A percentile compares a stretch with the other conserved stretches of the same genome.
phyloP scores from a whole-genome alignment of 345 rosid species.

The Odontarrhena argentea region DNA sequence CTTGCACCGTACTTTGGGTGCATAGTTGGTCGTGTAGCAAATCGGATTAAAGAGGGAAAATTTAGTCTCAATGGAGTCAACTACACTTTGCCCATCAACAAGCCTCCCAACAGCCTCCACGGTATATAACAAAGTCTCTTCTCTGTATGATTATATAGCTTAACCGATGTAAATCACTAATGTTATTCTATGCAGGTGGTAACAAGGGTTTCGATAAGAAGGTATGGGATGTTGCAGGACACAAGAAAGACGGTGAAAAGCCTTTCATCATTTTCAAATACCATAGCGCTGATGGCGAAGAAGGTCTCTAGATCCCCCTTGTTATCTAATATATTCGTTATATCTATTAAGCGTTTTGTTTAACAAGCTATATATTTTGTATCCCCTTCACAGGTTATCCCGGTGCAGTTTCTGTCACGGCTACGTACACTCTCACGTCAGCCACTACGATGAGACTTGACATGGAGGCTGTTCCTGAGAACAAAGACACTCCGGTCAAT shows the following conservation, averaged over 20 bases:
- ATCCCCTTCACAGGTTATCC: slow-evolving; percentile 64
- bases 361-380: slow-evolving; percentile 1
- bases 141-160: slow-evolving; percentile 7
- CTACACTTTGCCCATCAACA: slow-evolving; percentile 77
- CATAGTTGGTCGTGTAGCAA: slow-evolving; percentile 95
- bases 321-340: neutral
- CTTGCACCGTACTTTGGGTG: slow-evolving; percentile 85
- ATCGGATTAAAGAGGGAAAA: slow-evolving; percentile 83
- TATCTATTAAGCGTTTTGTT: neutral
- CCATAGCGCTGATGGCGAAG: slow-evolving; percentile 76
- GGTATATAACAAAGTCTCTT: slow-evolving; percentile 48
- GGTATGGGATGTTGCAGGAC: slow-evolving; percentile 72
- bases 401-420: slow-evolving; percentile 72
- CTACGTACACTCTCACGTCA: slow-evolving; percentile 76
- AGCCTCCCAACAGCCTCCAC: slow-evolving; percentile 90
- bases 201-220: slow-evolving; percentile 80
- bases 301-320: slow-evolving; percentile 52
- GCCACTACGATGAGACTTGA: slow-evolving; percentile 75
- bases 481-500: slow-evolving; percentile 77
- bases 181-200: slow-evolving; percentile 60
- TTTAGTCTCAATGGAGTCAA: slow-evolving; percentile 71
- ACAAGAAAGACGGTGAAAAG: slow-evolving; percentile 56
- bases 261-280: slow-evolving; percentile 79
- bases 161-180: neutral
- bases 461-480: slow-evolving; percentile 83